phyloP scores from a whole-genome alignment of 1,284 basidiomycete species.

The Heterobasidion annosum region DNA sequence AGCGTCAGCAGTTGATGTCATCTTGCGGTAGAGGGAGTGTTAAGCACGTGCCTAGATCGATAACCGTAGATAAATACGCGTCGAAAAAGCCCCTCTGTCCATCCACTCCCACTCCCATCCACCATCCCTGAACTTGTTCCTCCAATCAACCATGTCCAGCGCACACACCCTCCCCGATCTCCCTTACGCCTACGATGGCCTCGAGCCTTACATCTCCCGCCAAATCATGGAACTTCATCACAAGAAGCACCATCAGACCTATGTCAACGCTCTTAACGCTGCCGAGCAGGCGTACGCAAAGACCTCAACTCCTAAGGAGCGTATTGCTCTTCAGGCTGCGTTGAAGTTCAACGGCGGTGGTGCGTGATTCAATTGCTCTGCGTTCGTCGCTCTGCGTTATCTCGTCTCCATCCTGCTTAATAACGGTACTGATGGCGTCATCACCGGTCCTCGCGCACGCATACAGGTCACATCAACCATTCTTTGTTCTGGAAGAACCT shows the following conservation, averaged over 20 bases:
- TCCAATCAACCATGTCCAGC: not conserved
- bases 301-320: constrained; percentile 61
- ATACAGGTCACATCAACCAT: constrained; percentile 78
- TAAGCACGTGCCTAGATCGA: not conserved
- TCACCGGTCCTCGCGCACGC: not conserved
- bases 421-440: not conserved
- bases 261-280: constrained; percentile 87
- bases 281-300: constrained; percentile 81
- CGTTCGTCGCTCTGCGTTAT: not conserved
- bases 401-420: not conserved
- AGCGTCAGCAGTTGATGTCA: too few species aligned
- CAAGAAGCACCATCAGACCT: constrained; percentile 92
- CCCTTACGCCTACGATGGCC: constrained; percentile 87
- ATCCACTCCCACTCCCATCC: not conserved
- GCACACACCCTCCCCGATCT: constrained; percentile 75
- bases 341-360: constrained; percentile 92
- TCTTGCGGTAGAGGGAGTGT: not conserved
- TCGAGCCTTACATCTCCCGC: constrained; percentile 68
- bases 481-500: constrained; percentile 98
- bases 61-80: not conserved
- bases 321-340: constrained; percentile 80
- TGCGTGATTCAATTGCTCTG: constrained; percentile 20
- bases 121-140: not conserved
- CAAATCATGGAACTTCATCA: constrained; percentile 95
- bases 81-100: not conserved